Evolutionary conservation across 2,329 filamentous ascomycete species (phyloP), one percentile per base, ranked within the genome.

Genomic region (Ophiostoma angusticollis): DNA sequence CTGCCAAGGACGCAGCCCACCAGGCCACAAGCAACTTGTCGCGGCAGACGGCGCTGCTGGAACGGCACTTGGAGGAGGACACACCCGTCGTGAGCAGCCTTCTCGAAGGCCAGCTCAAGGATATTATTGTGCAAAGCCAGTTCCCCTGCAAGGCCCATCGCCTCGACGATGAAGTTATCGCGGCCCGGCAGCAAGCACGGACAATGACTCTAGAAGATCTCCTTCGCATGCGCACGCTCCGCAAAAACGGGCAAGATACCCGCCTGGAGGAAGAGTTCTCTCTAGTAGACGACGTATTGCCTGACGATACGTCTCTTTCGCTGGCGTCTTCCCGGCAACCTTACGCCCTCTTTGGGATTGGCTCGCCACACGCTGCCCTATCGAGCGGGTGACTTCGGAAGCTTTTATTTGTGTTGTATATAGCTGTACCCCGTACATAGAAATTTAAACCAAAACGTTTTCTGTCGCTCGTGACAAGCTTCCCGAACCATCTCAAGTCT

Each of bases 1-100:
- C n/a, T 9, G 32, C 6, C 14, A 12, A 12, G 13, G 13, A 16
- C 22, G 32, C 6, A 34, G 12, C 7, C 21, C 8, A 19, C 5
- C 31, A 14, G 4, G 21, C 19, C 22, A n/a, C 8, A 7, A 5
- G 19, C 31, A 5, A 14, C 14, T 3, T 14, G n/a, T n/a, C n/a
- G n/a, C n/a, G 31, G 18, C 33, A 43, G 23, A 36, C 31, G 1
- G 11, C 24, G 9, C 32, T 40, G 17, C 33, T 47, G 8, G 41
- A 44, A 23, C 46, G 34, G 4, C 38, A 37, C 34, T 14, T 44
- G 16, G 12, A 12, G 17, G 42, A 40, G 4, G 46, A 48, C 19
- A 40, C 37, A 28, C 33, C 40, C 2, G 35, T 37, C 14, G 42
- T 45, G 25, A 29, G 25, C 16, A 18, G 18, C 9, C 27, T 41